phyloP scores from a whole-genome alignment of 2,329 filamentous ascomycete genomes.

The Apiospora sp. region DNA sequence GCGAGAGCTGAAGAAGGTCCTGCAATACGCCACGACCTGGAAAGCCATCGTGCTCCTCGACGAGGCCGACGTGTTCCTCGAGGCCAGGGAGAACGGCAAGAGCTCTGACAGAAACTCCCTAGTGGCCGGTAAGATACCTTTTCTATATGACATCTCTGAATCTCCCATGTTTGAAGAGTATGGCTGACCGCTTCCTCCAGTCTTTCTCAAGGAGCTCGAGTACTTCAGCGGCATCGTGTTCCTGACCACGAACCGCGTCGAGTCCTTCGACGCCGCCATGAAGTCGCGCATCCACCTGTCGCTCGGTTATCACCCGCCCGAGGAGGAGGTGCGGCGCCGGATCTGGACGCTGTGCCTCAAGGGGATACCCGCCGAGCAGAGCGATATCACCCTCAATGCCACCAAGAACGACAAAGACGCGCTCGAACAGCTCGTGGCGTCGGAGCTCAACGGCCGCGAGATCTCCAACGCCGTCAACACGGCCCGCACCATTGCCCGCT shows the following conservation, averaged over 20 bases:
- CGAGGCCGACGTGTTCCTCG: constrained; percentile 43
- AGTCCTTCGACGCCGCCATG: constrained; percentile 36
- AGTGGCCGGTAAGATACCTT: constrained; percentile 27
- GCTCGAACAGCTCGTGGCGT: constrained; percentile 36
- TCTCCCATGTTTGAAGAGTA: not conserved
- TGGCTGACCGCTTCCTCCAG: constrained; percentile 25
- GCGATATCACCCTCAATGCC: constrained; percentile 48
- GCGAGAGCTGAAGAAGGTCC: constrained; percentile 34
- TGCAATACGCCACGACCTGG: constrained; percentile 52
- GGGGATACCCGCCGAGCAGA: constrained; percentile 54
- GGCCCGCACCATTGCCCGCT: constrained; percentile 39
- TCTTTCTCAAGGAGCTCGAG: constrained; percentile 34
- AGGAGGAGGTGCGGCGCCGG: constrained; percentile 32
- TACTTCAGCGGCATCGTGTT: constrained; percentile 35
- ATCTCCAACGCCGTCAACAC: constrained; percentile 46
- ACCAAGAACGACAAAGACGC: constrained; percentile 40
- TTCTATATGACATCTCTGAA: not conserved
- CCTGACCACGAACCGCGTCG: constrained; percentile 36
- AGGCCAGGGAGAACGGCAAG: constrained; percentile 43
- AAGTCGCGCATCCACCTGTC: constrained; percentile 37
- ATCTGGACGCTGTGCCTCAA: constrained; percentile 43
- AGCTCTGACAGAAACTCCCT: constrained; percentile 21
- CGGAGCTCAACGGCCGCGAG: constrained; percentile 46
- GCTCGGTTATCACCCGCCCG: constrained; percentile 50
- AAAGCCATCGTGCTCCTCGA: constrained; percentile 44